Evolutionary conservation across 1,139 yeast species (phyloP).

Genomic region (Torulaspora globosa): DNA sequence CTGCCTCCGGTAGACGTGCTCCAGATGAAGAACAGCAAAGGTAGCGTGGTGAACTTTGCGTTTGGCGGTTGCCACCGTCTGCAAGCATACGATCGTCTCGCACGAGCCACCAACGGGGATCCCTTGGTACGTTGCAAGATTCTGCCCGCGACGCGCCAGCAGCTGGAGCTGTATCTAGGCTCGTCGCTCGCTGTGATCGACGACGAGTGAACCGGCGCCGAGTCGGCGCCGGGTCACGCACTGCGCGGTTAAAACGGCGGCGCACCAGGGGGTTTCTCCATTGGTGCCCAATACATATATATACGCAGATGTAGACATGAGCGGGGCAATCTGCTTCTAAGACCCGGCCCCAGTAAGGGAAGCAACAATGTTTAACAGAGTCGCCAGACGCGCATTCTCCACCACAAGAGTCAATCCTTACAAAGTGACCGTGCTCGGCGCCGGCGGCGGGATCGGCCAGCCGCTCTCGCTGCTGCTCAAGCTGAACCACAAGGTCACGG

Average conservation of each 20-base stretch:
- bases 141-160: conserved; percentile 63
- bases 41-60: conserved; percentile 64
- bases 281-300: not conserved
- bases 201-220: not conserved
- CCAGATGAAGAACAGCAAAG: conserved; percentile 53
- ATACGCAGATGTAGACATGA: not conserved
- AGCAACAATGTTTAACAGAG: conserved; percentile 23
- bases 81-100: conserved; percentile 63
- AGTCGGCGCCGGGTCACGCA: conserved; percentile 3
- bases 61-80: conserved; percentile 84
- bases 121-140: conserved; percentile 56
- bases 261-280: no score
- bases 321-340: not conserved
- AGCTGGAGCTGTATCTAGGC: conserved; percentile 60
- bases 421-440: conserved; percentile 90
- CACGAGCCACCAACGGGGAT: conserved; percentile 36
- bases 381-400: conserved; percentile 63
- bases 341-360: not conserved
- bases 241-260: conserved; percentile 4
- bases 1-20: conserved; percentile 76
- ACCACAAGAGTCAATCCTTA: conserved; percentile 61
- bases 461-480: conserved; percentile 89
- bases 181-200: conserved; percentile 54
- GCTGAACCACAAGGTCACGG: conserved; percentile 79
- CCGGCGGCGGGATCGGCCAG: conserved; percentile 99